These are phyloP conservation scores for Marasmius oreades DNA, from an alignment of 1,284 basidiomycete genomes.

Conservation along the genomic window DNA sequence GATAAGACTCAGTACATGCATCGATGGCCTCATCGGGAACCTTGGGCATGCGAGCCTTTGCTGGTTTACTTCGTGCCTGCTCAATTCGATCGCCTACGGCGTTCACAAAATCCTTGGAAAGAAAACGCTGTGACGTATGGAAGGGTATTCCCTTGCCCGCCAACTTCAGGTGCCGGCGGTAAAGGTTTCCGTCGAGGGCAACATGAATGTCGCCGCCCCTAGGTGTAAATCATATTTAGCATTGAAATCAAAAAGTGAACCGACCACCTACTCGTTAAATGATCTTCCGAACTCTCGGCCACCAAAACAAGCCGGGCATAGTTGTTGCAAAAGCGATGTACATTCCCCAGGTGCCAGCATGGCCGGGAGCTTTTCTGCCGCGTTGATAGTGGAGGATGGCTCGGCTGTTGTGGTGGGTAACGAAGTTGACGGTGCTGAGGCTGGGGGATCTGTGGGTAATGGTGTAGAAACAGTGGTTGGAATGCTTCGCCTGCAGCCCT, in stretches of 20 bases:
- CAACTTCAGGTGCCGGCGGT: constrained; percentile 9
- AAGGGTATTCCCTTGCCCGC: constrained; percentile 6
- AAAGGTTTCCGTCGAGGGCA: too few species aligned
- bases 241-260: not conserved
- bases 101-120: constrained; percentile 5
- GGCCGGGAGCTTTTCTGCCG: not conserved
- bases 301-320: constrained; percentile 5
- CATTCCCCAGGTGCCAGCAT: not conserved
- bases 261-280: not conserved
- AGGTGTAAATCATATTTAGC: not conserved
- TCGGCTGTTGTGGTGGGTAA: not conserved
- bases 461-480: too few species aligned
- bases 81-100: constrained; percentile 7
- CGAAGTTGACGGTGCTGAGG: not conserved
- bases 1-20: not conserved
- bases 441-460: too few species aligned
- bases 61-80: not conserved
- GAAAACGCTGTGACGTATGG: constrained; percentile 1
- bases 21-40: constrained; percentile 6
- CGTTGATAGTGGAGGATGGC: not conserved
- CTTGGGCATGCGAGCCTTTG: not conserved
- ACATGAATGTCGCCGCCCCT: not conserved
- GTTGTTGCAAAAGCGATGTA: not conserved
- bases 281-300: not conserved
- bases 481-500: too few species aligned